Percentiles rank a stretch among this genome's conserved stretches.
phyloP scores from a whole-genome alignment of 805 yeast species.

The Cyberlindnera amylophila region DNA sequence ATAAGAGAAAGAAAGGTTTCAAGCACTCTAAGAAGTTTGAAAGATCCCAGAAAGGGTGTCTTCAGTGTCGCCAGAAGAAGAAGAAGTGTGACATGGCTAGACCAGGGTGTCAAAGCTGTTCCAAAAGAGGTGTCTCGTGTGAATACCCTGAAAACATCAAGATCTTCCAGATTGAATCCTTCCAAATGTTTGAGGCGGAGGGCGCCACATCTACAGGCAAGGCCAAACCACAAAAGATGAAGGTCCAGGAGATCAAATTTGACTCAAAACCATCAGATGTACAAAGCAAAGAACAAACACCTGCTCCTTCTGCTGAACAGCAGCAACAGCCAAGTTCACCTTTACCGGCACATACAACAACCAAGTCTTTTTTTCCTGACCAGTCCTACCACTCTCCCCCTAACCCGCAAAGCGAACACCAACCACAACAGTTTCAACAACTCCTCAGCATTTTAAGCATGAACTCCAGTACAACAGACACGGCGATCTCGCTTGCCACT shows the following conservation, averaged over 20 bases:
- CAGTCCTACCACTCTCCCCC: neutral
- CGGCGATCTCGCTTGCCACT: constrained; percentile 20
- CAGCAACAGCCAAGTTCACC: too few relatives aligned
- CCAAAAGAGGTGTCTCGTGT: constrained; percentile 23
- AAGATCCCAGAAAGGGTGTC: constrained; percentile 28
- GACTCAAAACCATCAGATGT: neutral
- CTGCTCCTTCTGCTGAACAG: too few relatives aligned
- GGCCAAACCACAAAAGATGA: neutral
- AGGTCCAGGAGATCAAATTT: constrained; percentile 1
- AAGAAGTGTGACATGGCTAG: constrained; percentile 29
- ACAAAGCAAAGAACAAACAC: too few relatives aligned
- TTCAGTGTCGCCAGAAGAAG: constrained; percentile 29
- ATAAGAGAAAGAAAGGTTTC: constrained; percentile 12
- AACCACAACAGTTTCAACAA: constrained; percentile 1
- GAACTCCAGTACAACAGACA: constrained; percentile 11
- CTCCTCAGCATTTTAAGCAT: neutral
- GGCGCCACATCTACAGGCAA: neutral
- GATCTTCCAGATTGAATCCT: constrained; percentile 15
- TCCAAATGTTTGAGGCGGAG: constrained; percentile 1
- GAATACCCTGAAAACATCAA: constrained; percentile 28
- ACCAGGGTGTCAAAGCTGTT: constrained; percentile 26
- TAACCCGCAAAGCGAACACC: neutral
- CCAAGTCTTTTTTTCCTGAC: too few relatives aligned
- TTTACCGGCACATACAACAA: too few relatives aligned
- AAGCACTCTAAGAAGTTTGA: constrained; percentile 27